Conservation (phyloP, 768 basidiomycete genomes). For the Hericium alpestre region DNA sequence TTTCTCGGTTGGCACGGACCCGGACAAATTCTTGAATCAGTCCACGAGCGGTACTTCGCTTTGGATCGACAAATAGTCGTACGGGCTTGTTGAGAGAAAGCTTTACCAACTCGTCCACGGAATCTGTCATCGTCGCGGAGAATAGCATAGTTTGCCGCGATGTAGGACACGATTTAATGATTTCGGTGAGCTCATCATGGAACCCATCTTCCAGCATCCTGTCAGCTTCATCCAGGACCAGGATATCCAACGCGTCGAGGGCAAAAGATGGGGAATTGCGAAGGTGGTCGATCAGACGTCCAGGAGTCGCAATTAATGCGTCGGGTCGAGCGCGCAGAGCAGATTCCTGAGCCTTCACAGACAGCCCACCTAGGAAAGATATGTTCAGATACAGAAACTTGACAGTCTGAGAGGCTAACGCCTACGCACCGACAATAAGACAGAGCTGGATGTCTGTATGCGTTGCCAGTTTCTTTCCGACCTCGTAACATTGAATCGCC, state of each 20-base stretch:
- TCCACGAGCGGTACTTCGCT: slow-evolving; percentile 74
- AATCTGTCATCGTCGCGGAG: slow-evolving; percentile 98
- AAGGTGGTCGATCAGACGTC: slow-evolving; percentile 91
- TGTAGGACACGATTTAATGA: slow-evolving; percentile 78
- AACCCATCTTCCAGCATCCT: slow-evolving; percentile 95
- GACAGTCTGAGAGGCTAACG: neutral
- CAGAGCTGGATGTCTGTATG: slow-evolving; percentile 88
- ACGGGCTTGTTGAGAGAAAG: slow-evolving; percentile 91
- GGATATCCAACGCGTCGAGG: slow-evolving; percentile 83
- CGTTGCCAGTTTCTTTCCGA: slow-evolving; percentile 72
- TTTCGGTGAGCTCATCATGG: slow-evolving; percentile 87
- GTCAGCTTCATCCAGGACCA: slow-evolving; percentile 96
- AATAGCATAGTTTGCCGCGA: slow-evolving; percentile 97
- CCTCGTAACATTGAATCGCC: slow-evolving; percentile 91
- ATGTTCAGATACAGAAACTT: slow-evolving; percentile 4
- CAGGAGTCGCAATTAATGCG: slow-evolving; percentile 88
- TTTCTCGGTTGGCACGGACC: slow-evolving; percentile 70
- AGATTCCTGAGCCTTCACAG: slow-evolving; percentile 84
- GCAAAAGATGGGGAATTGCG: slow-evolving; percentile 91
- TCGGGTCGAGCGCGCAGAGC: slow-evolving; percentile 82
- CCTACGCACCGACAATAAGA: slow-evolving; percentile 69
- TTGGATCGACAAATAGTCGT: slow-evolving; percentile 90
- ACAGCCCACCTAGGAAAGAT: slow-evolving; percentile 64
- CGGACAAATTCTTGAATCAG: slow-evolving; percentile 93
- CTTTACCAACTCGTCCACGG: slow-evolving; percentile 84